These are phyloP conservation scores for Tetracladium marchalianum DNA, from an alignment of 495 filamentous ascomycete genomes.

Conservation along the genomic window DNA sequence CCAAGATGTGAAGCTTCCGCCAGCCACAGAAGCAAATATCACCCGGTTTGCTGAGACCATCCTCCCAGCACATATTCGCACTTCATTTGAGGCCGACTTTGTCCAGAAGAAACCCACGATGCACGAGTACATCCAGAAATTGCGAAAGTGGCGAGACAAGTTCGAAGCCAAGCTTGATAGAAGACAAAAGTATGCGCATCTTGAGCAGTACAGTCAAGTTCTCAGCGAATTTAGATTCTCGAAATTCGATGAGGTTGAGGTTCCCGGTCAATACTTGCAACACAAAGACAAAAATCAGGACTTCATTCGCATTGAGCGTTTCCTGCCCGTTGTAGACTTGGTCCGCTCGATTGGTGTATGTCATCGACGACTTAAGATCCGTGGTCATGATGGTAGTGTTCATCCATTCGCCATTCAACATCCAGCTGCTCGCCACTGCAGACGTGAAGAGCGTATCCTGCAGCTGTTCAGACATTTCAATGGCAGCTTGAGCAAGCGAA, in stretches of 20 bases:
- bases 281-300: conserved; percentile 98
- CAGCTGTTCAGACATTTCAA: conserved; percentile 99
- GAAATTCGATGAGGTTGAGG: conserved; percentile 97
- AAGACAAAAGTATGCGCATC: conserved; percentile 51
- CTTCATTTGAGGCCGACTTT: conserved; percentile 93
- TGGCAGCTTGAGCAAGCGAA: conserved; percentile 74
- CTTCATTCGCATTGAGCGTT: conserved; percentile 92
- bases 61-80: conserved; percentile 81
- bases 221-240: conserved; percentile 94
- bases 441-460: conserved; percentile 87
- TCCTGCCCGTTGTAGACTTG: conserved; percentile 87
- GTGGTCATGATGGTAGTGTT: conserved; percentile 93
- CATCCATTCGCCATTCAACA: conserved; percentile 95
- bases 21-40: conserved; percentile 89
- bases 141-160: conserved; percentile 92
- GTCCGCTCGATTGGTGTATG: conserved; percentile 81
- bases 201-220: conserved; percentile 78
- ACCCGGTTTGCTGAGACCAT: conserved; percentile 95
- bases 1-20: conserved; percentile 81
- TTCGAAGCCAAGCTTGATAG: conserved; percentile 97
- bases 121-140: conserved; percentile 94
- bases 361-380: conserved; percentile 86
- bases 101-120: conserved; percentile 88
- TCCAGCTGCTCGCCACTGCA: conserved; percentile 80
- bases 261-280: conserved; percentile 92